Evolutionary conservation across 2,329 filamentous ascomycete genomes (phyloP).

Genomic region (Ophiocordyceps camponoti-leonardi): DNA sequence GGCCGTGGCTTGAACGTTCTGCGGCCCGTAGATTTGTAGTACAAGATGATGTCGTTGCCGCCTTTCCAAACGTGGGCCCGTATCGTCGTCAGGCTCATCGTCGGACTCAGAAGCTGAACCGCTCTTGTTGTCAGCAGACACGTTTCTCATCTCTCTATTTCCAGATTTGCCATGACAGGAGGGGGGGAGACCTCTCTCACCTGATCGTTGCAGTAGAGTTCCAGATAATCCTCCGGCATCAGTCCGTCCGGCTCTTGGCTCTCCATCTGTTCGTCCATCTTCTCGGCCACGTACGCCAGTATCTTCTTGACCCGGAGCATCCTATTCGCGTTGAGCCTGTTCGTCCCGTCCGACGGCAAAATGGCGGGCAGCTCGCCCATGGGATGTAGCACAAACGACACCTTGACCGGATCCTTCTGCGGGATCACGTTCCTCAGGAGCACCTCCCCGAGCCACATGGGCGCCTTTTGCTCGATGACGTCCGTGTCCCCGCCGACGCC

Average conservation of each 20-base stretch:
- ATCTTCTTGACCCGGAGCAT: constrained; percentile 97
- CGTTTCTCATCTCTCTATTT: no score
- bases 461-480: constrained; percentile 68
- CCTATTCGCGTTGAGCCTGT: constrained; percentile 84
- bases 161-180: no score
- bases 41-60: constrained; percentile 77
- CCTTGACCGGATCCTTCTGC: constrained; percentile 81
- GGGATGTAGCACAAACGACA: constrained; percentile 84
- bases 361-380: constrained; percentile 60
- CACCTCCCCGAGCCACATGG: constrained; percentile 84
- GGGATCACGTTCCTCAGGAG: constrained; percentile 70
- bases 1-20: constrained; percentile 32
- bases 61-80: constrained; percentile 88
- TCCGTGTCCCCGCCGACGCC: constrained; percentile 63
- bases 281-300: constrained; percentile 75
- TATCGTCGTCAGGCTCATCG: constrained; percentile 88
- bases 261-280: constrained; percentile 58
- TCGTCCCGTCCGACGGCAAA: constrained; percentile 61
- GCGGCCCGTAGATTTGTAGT: constrained; percentile 84
- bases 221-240: constrained; percentile 81
- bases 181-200: no score
- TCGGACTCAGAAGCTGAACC: constrained; percentile 52
- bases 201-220: constrained; percentile 87
- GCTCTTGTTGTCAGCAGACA: no score
- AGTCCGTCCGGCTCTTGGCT: constrained; percentile 41